These are phyloP conservation scores for Trypanosoma boissoni DNA, from an alignment of 208 protist genomes.

Conservation along the genomic window DNA sequence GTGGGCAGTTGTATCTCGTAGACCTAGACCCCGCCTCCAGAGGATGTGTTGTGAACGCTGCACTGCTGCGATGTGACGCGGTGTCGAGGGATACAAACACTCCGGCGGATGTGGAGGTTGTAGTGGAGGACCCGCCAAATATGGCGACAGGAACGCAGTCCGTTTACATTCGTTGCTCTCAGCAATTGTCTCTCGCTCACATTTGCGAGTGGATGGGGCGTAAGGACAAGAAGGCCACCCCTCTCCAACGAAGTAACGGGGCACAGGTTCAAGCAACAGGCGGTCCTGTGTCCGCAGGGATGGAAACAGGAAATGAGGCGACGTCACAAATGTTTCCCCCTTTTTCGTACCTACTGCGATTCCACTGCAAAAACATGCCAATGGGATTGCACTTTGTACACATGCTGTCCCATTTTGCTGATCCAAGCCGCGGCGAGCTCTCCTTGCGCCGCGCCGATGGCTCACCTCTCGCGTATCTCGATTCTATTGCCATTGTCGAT, in stretches of 20 bases:
- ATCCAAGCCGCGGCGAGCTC: constrained; percentile 3
- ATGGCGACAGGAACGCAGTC: constrained; percentile 1
- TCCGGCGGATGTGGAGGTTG: constrained; percentile 6
- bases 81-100: neutral
- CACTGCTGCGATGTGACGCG: neutral
- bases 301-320: too few relatives aligned
- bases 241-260: neutral
- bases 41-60: constrained; percentile 14
- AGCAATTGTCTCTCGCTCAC: neutral
- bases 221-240: neutral
- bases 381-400: constrained; percentile 11
- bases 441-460: neutral
- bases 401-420: constrained; percentile 14
- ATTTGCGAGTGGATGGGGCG: neutral
- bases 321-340: constrained; percentile 5
- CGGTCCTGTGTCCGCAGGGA: too few relatives aligned
- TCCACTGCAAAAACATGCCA: constrained; percentile 16
- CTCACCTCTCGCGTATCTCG: neutral
- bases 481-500: neutral
- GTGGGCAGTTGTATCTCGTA: constrained; percentile 14
- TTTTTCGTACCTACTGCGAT: constrained; percentile 21
- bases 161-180: constrained; percentile 8
- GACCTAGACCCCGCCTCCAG: neutral
- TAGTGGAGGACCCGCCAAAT: neutral
- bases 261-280: neutral